Evolutionary conservation across 148 eudicot species (phyloP), one percentile per base, ranked within the genome.

Genomic region (Simmondsia chinensis): DNA sequence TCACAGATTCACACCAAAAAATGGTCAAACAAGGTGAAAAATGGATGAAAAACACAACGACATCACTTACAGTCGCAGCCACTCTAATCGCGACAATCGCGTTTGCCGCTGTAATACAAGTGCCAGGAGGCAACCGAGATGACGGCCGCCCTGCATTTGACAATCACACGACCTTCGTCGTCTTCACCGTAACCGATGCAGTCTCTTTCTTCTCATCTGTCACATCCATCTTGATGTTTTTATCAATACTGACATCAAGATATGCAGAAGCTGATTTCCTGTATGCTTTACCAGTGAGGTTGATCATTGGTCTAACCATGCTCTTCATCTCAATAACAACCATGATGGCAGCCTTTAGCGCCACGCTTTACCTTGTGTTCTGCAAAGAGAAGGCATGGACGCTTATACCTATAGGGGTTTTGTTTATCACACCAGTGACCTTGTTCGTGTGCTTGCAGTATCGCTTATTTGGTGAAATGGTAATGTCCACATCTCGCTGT

Each of bases 11-110:
- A 38, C 59, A 61, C 29, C 16, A 46, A 35, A n/a, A 24, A 16
- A 46, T 61, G 48, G 20, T 61, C 0, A 39, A 38, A 39, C 40
- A 61, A 36, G 66, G 57, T 8, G 53, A 52, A 38, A 46, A 38
- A 17, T 52, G 66, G 66, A 32, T 61, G 66, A 61, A 61, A 52
- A 39, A 38, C 16, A 61, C 66, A 3, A 47, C 59, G 9, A 45
- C 40, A 20, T 52, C 66, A 3, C 46, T 39, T 26, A 52, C 66
- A 2, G 53, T 61, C 37, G 59, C 29, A 3, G 57, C 64, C 9
- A 39, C 57, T 8, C 51, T 60, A 13, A 50, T 60, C 13, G 59
- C 66, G 11, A 46, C 59, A 6, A 52, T 61, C 7, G 59, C 28
- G 2, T 61, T 61, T 39, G 40, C 59, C 5, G 46, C 52, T 2